Evolutionary conservation across 2,329 filamentous ascomycete genomes (phyloP).

Genomic region (Bipolaris sorokiniana): DNA sequence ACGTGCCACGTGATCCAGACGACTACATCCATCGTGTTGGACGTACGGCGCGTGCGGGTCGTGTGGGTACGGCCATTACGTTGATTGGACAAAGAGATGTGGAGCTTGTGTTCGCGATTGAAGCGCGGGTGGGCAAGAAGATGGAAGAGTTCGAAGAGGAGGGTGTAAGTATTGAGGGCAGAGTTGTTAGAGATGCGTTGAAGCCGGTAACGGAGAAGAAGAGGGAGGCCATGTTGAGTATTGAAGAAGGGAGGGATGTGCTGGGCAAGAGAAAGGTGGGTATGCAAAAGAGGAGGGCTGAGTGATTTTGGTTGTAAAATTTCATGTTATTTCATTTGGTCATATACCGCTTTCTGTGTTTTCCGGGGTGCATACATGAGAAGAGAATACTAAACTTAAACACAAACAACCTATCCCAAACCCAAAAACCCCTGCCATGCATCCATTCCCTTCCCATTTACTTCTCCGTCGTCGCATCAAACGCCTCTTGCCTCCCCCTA

Average conservation of each 20-base stretch:
- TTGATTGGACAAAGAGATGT: constrained; percentile 94
- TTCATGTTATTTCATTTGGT: neutral
- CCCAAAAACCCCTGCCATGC: neutral
- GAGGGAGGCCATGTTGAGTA: constrained; percentile 85
- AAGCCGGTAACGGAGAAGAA: constrained; percentile 96
- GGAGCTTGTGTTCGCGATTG: constrained; percentile 86
- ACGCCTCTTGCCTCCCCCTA: constrained; percentile 30
- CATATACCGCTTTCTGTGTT: neutral
- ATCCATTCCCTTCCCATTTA: constrained; percentile 3
- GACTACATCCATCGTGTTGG: constrained; percentile 98
- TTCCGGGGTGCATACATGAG: neutral
- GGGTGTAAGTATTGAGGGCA: constrained; percentile 89
- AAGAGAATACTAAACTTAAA: neutral
- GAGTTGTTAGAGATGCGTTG: constrained; percentile 82
- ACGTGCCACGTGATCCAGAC: constrained; percentile 92
- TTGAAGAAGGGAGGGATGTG: constrained; percentile 91
- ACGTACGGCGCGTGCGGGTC: constrained; percentile 90
- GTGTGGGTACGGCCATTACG: constrained; percentile 80
- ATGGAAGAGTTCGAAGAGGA: constrained; percentile 88
- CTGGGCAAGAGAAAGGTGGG: constrained; percentile 73
- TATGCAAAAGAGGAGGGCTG: constrained; percentile 39
- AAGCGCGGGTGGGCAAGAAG: constrained; percentile 76
- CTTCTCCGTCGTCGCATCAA: constrained; percentile 36
- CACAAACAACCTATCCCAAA: neutral
- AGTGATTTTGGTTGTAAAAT: constrained; percentile 3